Evolutionary conservation across 768 basidiomycete genomes (phyloP).

Genomic region (Scleroderma citrinum): DNA sequence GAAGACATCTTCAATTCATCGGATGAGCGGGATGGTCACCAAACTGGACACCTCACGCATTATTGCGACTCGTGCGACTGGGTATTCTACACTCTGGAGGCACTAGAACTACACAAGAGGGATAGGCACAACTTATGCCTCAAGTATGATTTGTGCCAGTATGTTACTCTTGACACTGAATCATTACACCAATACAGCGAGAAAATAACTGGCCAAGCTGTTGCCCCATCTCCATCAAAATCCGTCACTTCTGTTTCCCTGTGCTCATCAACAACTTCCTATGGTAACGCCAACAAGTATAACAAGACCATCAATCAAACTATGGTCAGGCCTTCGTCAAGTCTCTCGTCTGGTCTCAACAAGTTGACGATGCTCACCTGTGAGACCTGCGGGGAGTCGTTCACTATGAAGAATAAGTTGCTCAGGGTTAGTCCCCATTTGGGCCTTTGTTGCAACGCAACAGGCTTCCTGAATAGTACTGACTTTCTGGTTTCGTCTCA

Average conservation of each 20-base stretch:
- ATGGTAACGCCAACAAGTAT: slow-evolving; percentile 56
- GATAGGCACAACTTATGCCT: not conserved
- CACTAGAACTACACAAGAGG: not conserved
- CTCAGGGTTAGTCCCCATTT: too few species aligned
- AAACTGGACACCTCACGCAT: not conserved
- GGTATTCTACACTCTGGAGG: not conserved
- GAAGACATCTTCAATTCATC: not conserved
- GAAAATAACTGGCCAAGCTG: too few species aligned
- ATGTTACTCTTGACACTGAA: too few species aligned
- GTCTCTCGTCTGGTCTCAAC: slow-evolving; percentile 51
- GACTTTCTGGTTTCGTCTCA: too few species aligned
- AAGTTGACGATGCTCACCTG: too few species aligned
- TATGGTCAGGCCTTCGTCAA: slow-evolving; percentile 70
- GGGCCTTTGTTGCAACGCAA: too few species aligned
- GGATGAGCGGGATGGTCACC: not conserved
- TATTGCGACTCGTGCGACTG: not conserved
- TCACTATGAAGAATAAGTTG: too few species aligned
- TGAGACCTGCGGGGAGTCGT: too few species aligned
- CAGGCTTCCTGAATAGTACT: too few species aligned
- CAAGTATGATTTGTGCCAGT: too few species aligned
- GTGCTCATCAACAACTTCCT: slow-evolving; percentile 47
- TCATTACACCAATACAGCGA: too few species aligned
- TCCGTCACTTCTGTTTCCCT: slow-evolving; percentile 42
- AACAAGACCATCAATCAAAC: slow-evolving; percentile 74
- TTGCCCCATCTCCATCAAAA: slow-evolving; percentile 31